phyloP scores from a whole-genome alignment of 2,329 filamentous ascomycete species.

The Nothopassalora personata region DNA sequence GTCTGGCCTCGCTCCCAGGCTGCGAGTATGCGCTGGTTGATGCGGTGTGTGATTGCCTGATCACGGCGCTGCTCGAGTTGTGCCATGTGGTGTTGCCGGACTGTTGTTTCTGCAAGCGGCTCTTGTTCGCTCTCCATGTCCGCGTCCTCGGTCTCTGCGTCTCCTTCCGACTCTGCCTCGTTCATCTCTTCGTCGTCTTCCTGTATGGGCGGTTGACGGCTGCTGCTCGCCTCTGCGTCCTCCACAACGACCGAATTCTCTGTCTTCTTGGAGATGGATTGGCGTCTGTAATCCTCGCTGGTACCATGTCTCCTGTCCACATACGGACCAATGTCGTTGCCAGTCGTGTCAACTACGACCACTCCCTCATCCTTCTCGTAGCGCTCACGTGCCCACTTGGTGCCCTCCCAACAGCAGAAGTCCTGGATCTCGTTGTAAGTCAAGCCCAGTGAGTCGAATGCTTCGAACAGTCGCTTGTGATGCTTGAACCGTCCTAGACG shows the following conservation, averaged over 20 bases:
- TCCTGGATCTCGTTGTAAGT: constrained; percentile 65
- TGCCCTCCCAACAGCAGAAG: constrained; percentile 78
- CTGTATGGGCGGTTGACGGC: constrained; percentile 19
- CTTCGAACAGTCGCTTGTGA: constrained; percentile 69
- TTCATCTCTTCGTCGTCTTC: constrained; percentile 25
- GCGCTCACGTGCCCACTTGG: constrained; percentile 74
- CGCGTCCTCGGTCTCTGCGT: constrained; percentile 15
- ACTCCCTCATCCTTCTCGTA: constrained; percentile 71
- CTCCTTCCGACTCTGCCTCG: constrained; percentile 21
- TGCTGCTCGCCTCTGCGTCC: constrained; percentile 17
- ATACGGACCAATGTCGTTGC: constrained; percentile 62
- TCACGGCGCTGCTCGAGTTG: constrained; percentile 25
- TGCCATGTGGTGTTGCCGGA: constrained; percentile 24
- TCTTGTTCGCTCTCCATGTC: constrained; percentile 13
- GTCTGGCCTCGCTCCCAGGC: constrained; percentile 30
- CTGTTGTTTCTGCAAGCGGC: constrained; percentile 19
- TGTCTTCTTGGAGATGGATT: constrained; percentile 31
- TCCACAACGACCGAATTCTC: constrained; percentile 31
- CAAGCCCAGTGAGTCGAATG: constrained; percentile 64
- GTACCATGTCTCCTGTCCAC: constrained; percentile 35
- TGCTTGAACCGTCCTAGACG: constrained; percentile 72
- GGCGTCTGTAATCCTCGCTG: constrained; percentile 18
- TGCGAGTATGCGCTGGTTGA: constrained; percentile 29
- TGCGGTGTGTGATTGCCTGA: constrained; percentile 18
- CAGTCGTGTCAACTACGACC: constrained; percentile 64